phyloP scores from a whole-genome alignment of 257 asterid species.

The Capsicum chinense region DNA sequence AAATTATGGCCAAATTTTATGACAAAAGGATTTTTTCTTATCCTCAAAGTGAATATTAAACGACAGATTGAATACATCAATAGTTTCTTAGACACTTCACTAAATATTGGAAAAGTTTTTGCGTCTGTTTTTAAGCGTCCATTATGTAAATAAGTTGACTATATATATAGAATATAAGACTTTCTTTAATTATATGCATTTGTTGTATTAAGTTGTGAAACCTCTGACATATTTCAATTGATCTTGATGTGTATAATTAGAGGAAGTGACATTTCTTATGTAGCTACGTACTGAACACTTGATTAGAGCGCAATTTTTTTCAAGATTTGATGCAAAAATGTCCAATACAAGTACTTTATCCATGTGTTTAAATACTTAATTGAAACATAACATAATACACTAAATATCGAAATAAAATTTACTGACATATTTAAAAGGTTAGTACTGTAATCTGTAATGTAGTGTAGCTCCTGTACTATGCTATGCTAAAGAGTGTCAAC shows the following conservation, averaged over 20 bases:
- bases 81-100: no score
- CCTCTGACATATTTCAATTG: background rate
- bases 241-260: background rate
- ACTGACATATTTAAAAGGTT: no score
- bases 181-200: background rate
- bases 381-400: no score
- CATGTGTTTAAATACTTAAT: no score
- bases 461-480: background rate
- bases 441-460: no score
- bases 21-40: no score
- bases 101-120: background rate
- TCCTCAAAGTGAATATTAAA: no score
- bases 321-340: no score
- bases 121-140: background rate
- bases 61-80: no score
- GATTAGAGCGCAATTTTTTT: no score
- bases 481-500: background rate
- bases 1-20: no score
- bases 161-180: background rate
- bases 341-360: no score
- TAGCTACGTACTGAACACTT: background rate
- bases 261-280: background rate
- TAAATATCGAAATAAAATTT: background rate
- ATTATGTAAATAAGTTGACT: background rate
- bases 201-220: fast-evolving